Evolutionary conservation across 495 filamentous ascomycete genomes (phyloP).

Genomic region (Eremomyces bilateralis): DNA sequence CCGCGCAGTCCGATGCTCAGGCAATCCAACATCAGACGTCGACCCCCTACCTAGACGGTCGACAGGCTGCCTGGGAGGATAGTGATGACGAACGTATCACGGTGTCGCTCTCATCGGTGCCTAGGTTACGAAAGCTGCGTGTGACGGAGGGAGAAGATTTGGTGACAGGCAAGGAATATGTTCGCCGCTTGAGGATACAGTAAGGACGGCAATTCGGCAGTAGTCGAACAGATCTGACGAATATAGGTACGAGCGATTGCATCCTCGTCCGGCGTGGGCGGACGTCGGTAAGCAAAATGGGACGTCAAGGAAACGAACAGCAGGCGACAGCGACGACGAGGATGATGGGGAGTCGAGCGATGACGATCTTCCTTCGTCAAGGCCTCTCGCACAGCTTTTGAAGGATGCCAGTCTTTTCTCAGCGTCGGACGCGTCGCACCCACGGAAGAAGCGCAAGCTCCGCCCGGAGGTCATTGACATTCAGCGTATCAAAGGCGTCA

Average conservation of each 20-base stretch:
- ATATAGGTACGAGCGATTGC: slow-evolving; percentile 35
- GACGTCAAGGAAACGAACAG: slow-evolving; percentile 9
- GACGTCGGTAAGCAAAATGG: slow-evolving; percentile 11
- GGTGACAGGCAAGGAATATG: slow-evolving; percentile 69
- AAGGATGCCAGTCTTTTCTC: slow-evolving; percentile 37
- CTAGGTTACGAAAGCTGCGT: slow-evolving; percentile 60
- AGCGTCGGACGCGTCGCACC: not conserved
- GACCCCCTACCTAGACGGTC: too few relatives aligned
- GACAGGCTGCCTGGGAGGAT: slow-evolving; percentile 63
- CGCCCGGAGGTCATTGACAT: slow-evolving; percentile 78
- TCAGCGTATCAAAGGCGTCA: slow-evolving; percentile 43
- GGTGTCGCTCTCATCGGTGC: slow-evolving; percentile 55
- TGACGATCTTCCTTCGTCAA: slow-evolving; percentile 32
- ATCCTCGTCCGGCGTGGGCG: slow-evolving; percentile 68
- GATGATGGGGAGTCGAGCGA: slow-evolving; percentile 34
- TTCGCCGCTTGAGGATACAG: slow-evolving; percentile 54
- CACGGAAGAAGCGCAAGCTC: slow-evolving; percentile 37
- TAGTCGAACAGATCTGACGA: too few relatives aligned
- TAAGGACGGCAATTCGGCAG: slow-evolving; percentile 1
- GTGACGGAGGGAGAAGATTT: slow-evolving; percentile 62
- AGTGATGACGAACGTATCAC: slow-evolving; percentile 81
- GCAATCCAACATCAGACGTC: slow-evolving; percentile 17
- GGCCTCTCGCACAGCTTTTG: slow-evolving; percentile 63
- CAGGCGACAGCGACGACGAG: slow-evolving; percentile 4
- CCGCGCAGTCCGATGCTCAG: slow-evolving; percentile 14